These are phyloP conservation scores for Jacaranda mimosifolia DNA, from an alignment of 257 asterid species.

Conservation along the genomic window DNA sequence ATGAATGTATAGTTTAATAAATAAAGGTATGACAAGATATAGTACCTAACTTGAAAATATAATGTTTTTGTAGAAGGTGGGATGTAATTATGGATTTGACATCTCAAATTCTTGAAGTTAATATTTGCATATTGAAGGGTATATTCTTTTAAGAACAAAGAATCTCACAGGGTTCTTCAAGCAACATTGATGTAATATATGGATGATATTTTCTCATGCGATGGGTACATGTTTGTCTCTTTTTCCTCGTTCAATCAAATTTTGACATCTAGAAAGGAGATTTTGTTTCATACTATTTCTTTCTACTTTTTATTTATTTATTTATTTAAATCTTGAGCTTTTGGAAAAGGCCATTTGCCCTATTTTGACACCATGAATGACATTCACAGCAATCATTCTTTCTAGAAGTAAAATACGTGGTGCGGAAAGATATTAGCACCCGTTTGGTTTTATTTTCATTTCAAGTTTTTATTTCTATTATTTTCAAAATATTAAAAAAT, in stretches of 20 bases:
- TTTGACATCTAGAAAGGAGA: constrained; percentile 24
- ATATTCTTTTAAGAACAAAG: constrained; percentile 33
- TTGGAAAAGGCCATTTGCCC: neutral
- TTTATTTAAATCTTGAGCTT: neutral
- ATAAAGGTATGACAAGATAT: neutral
- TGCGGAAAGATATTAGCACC: no score
- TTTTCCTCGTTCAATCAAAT: constrained; percentile 30
- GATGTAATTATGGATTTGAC: constrained; percentile 6
- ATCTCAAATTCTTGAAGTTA: neutral
- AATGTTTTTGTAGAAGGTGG: constrained; percentile 19
- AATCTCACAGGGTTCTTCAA: constrained; percentile 17
- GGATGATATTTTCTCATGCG: constrained; percentile 19
- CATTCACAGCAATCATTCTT: neutral
- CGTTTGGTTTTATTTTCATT: no score
- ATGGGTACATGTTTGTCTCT: constrained; percentile 15
- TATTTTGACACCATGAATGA: neutral
- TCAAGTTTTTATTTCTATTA: no score
- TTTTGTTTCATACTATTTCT: constrained; percentile 11
- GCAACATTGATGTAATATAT: neutral
- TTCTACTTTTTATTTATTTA: no score
- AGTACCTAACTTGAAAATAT: constrained; percentile 17
- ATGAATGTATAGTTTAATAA: neutral
- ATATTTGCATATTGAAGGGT: neutral
- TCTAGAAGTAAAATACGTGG: neutral
- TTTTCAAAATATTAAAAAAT: no score